These are phyloP conservation scores for Colletotrichum abscissum DNA, from an alignment of 2,329 filamentous ascomycete genomes.

Conservation along the genomic window DNA sequence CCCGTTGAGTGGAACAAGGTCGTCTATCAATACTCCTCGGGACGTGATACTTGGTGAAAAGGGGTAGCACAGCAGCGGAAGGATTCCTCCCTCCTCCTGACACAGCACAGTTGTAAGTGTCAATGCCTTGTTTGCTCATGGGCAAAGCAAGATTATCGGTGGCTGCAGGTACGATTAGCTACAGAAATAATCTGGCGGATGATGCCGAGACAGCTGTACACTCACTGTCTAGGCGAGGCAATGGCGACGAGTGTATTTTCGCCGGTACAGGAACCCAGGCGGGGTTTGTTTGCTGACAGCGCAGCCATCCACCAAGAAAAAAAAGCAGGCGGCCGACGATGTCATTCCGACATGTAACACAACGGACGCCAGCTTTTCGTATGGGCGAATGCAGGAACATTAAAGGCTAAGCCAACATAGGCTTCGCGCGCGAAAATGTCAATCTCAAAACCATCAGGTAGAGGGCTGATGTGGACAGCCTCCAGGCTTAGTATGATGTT, in stretches of 20 bases:
- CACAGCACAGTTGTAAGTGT: background rate
- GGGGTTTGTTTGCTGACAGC: background rate
- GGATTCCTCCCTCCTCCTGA: background rate
- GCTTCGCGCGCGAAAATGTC: background rate
- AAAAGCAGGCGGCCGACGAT: slow-evolving; percentile 8
- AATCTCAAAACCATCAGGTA: background rate
- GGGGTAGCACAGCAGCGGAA: slow-evolving; percentile 7
- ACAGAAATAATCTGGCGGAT: background rate
- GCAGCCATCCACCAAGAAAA: background rate
- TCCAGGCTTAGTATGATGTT: background rate
- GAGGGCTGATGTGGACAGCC: background rate
- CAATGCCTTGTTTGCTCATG: background rate
- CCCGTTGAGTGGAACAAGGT: slow-evolving; percentile 5
- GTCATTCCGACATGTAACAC: slow-evolving; percentile 22
- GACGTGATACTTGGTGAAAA: slow-evolving; percentile 1
- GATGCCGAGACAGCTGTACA: slow-evolving; percentile 12
- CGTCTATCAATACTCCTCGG: background rate
- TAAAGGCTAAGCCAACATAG: background rate
- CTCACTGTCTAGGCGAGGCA: background rate
- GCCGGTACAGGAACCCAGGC: background rate
- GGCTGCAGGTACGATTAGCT: background rate
- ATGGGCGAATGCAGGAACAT: slow-evolving; percentile 10
- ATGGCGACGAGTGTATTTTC: background rate
- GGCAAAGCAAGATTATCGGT: background rate
- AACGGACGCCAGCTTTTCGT: slow-evolving; percentile 1